phyloP scores from a whole-genome alignment of 176 grass and related monocot genomes.

The Oryza nivara region DNA sequence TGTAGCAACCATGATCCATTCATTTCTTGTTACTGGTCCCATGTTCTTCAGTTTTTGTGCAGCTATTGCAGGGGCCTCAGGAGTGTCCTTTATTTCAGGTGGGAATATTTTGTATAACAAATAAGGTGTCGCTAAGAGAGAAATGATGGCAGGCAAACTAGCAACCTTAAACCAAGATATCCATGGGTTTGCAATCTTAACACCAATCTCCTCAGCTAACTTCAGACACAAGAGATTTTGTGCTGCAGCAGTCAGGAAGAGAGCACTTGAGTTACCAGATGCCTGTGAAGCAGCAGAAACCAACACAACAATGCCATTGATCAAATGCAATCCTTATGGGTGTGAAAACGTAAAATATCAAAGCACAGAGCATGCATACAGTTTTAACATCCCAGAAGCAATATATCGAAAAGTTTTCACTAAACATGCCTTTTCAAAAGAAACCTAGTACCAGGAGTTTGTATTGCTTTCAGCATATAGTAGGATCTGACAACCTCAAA shows the following conservation, averaged over 20 bases:
- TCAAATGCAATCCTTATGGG: conserved; percentile 24
- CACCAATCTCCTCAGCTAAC: conserved; percentile 90
- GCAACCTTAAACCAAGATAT: conserved; percentile 88
- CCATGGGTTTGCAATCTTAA: conserved; percentile 89
- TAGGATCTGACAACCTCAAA: neutral
- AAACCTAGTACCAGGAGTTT: neutral
- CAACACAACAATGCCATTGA: neutral
- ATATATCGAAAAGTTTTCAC: neutral
- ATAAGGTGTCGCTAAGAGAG: conserved; percentile 79
- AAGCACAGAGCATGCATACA: conserved; percentile 2
- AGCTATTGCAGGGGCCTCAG: conserved; percentile 91
- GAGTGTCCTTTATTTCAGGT: conserved; percentile 96
- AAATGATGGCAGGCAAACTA: conserved; percentile 76
- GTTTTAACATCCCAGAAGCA: conserved; percentile 4
- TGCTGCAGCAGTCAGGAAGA: conserved; percentile 96
- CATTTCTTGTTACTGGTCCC: conserved; percentile 91
- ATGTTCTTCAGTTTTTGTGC: conserved; percentile 76
- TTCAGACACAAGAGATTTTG: conserved; percentile 96
- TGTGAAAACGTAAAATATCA: neutral
- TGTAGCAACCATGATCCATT: conserved; percentile 87
- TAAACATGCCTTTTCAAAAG: neutral
- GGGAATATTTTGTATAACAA: conserved; percentile 95
- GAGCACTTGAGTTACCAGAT: conserved; percentile 86
- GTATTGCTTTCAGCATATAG: neutral
- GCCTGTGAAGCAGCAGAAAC: conserved; percentile 59